These are phyloP conservation scores for Tubosaeta sp. DNA, from an alignment of 768 basidiomycete species.

Conservation along the genomic window DNA sequence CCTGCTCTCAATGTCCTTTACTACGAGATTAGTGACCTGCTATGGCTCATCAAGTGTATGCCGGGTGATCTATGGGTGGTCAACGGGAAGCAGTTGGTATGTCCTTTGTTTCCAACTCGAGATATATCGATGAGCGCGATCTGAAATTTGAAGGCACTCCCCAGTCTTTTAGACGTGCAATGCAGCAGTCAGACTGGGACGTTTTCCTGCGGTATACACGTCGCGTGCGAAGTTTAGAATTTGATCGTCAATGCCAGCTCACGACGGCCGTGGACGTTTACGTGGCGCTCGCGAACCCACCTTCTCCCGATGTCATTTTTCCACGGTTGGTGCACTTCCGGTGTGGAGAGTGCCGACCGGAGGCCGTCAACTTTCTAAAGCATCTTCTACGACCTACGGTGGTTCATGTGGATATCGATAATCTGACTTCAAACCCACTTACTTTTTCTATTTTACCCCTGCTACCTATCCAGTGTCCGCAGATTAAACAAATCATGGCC, in stretches of 20 bases:
- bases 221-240: conserved; percentile 30
- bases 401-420: conserved; percentile 27
- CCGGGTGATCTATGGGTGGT: conserved; percentile 32
- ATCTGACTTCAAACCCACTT: conserved; percentile 25
- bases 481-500: conserved; percentile 26
- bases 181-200: conserved; percentile 25
- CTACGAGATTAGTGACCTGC: conserved; percentile 28
- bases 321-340: conserved; percentile 27
- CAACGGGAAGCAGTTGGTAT: conserved; percentile 27
- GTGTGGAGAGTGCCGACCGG: conserved; percentile 22
- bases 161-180: conserved; percentile 22
- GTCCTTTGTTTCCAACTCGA: not conserved
- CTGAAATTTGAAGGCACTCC: conserved; percentile 2
- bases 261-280: conserved; percentile 24
- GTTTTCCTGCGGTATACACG: conserved; percentile 26
- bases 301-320: conserved; percentile 17
- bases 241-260: conserved; percentile 23
- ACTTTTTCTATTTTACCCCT: conserved; percentile 16
- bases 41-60: conserved; percentile 31
- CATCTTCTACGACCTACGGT: conserved; percentile 24
- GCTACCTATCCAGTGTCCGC: conserved; percentile 21
- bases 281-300: conserved; percentile 11
- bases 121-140: not conserved
- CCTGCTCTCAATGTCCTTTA: conserved; percentile 31
- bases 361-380: conserved; percentile 22